Conservation (phyloP, 192 early-diverging fungal genomes). For the Backusella australiensis region DNA sequence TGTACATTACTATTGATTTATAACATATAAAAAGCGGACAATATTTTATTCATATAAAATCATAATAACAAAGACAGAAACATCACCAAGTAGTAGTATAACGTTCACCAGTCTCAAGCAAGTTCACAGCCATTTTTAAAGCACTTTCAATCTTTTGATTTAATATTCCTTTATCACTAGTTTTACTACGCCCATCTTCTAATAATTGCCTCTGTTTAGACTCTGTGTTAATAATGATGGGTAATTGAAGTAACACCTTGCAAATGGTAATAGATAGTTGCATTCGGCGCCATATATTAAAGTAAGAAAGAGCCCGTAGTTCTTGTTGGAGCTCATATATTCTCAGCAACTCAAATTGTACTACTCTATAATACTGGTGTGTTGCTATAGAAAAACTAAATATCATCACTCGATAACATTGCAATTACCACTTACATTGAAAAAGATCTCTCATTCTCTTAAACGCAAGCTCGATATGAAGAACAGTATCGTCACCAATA, state of each 20-base stretch:
- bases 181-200: conserved; percentile 7
- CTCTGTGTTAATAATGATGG: conserved; percentile 52
- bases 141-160: conserved; percentile 30
- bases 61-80: background rate
- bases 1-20: background rate
- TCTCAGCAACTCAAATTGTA: conserved; percentile 55
- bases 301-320: conserved; percentile 51
- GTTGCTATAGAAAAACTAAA: conserved; percentile 38
- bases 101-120: conserved; percentile 32
- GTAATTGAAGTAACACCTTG: conserved; percentile 49
- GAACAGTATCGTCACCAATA: conserved; percentile 39
- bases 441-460: conserved; percentile 40
- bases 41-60: background rate
- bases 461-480: conserved; percentile 37
- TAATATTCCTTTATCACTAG: conserved; percentile 24
- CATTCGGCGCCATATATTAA: conserved; percentile 54
- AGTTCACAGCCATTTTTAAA: conserved; percentile 27
- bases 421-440: conserved; percentile 23
- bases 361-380: conserved; percentile 56
- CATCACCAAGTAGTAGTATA: conserved; percentile 17
- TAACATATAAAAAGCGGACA: background rate
- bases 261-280: conserved; percentile 52
- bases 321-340: conserved; percentile 56
- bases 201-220: conserved; percentile 24
- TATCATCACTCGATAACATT: background rate